Conservation (phyloP, 1,284 basidiomycete genomes). For the Cerrena zonata region DNA sequence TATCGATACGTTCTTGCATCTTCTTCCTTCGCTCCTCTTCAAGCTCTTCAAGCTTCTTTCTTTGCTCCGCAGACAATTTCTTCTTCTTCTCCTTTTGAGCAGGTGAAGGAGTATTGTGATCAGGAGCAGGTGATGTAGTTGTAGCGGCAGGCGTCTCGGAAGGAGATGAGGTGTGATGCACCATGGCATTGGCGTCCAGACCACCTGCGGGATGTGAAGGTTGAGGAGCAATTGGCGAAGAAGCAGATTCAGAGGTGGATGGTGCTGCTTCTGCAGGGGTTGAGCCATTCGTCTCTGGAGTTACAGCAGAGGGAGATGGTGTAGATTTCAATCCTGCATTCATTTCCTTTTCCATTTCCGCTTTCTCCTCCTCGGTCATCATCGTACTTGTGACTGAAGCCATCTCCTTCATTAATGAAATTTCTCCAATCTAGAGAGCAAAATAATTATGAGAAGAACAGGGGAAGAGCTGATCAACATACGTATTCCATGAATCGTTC, state of each 20-base stretch:
- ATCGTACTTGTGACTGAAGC: constrained; percentile 72
- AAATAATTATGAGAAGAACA: neutral
- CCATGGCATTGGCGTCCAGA: constrained; percentile 2
- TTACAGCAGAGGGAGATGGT: constrained; percentile 8
- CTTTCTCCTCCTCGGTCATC: constrained; percentile 88
- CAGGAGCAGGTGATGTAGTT: neutral
- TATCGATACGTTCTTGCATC: constrained; percentile 72
- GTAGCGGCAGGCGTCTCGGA: constrained; percentile 2
- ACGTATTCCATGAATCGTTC: constrained; percentile 84
- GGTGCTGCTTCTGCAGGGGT: constrained; percentile 7
- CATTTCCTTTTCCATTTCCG: constrained; percentile 73
- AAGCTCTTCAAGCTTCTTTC: constrained; percentile 73
- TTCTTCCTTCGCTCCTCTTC: constrained; percentile 75
- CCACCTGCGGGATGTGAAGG: constrained; percentile 9
- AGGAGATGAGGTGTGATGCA: constrained; percentile 13
- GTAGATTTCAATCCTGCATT: constrained; percentile 36
- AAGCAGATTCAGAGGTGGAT: constrained; percentile 9
- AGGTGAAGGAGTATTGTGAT: neutral
- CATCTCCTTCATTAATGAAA: constrained; percentile 89
- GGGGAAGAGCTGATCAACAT: constrained; percentile 28
- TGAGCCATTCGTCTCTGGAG: constrained; percentile 12
- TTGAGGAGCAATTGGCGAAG: constrained; percentile 18
- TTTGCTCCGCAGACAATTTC: constrained; percentile 80
- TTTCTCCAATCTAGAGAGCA: constrained; percentile 75
- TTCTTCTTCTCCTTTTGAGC: constrained; percentile 35